These are phyloP conservation scores for Pseudonitzschia delicatissima DNA, from an alignment of 108 stramenopile genomes.

Conservation along the genomic window DNA sequence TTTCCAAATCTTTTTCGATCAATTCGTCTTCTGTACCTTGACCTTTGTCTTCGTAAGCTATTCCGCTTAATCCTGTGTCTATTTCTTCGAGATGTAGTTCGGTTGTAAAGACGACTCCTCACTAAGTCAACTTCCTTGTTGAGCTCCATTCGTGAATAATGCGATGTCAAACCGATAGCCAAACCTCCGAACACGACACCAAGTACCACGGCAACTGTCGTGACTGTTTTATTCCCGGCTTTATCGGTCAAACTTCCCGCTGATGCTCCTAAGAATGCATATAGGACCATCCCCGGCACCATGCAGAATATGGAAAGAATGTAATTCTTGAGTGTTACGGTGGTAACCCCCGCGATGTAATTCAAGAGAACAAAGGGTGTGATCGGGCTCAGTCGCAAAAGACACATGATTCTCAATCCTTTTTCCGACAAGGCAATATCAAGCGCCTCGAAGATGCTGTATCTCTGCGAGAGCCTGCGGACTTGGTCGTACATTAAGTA, in stretches of 20 bases:
- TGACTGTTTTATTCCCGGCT: slow-evolving; percentile 24
- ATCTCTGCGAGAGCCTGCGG: slow-evolving; percentile 33
- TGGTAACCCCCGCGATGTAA: slow-evolving; percentile 51
- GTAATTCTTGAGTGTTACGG: slow-evolving; percentile 45
- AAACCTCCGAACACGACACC: slow-evolving; percentile 59
- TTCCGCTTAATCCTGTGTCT: neutral
- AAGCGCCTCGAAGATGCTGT: slow-evolving; percentile 52
- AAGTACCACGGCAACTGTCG: slow-evolving; percentile 44
- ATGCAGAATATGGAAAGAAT: slow-evolving; percentile 50
- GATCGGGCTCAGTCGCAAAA: slow-evolving; percentile 52
- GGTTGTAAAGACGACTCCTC: neutral
- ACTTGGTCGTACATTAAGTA: slow-evolving; percentile 60
- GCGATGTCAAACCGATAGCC: slow-evolving; percentile 58
- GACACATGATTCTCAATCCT: slow-evolving; percentile 57
- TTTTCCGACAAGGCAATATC: slow-evolving; percentile 56
- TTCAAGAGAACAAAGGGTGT: slow-evolving; percentile 58
- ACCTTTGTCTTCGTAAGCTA: neutral
- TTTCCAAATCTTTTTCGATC: neutral
- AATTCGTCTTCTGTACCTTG: neutral
- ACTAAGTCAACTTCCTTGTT: slow-evolving; percentile 32
- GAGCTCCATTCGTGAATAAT: slow-evolving; percentile 68
- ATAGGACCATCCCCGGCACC: slow-evolving; percentile 73
- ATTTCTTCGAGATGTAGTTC: neutral
- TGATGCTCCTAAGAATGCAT: slow-evolving; percentile 72
- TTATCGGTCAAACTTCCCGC: slow-evolving; percentile 55